Evolutionary conservation across 805 yeast genomes (phyloP), one percentile per base, ranked within the genome.

Genomic region (Sugiyamaella marilandica): DNA sequence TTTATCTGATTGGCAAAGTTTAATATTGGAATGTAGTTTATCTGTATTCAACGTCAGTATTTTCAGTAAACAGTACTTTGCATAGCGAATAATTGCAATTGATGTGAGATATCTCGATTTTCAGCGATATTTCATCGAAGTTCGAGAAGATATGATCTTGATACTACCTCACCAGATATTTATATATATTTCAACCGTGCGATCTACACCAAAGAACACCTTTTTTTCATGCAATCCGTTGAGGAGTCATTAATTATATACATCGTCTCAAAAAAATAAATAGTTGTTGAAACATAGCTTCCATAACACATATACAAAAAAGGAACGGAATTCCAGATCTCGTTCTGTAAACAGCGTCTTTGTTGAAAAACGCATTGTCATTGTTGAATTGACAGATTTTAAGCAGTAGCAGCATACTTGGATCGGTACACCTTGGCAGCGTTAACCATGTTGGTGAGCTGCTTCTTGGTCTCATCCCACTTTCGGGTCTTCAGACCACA

Each of bases 401-500:
- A 52, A 47, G 55, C 48, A 54, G 65, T 55, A 47, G 63, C 57
- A 47, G 63, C 57, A 61, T 69, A 77, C 67, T 78, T 74, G 67
- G 74, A 81, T 74, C 95, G 87, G 95, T 80, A 92, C 77, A 81
- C 82, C 83, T 94, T 92, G 70, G 98, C 98, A 71, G 99, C 98
- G 65, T 87, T 94, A 73, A 94, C 98, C 99, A 94, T 94, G 80
- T 94, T 87, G 75, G 95, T 87, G 77, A 94, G 85, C 69, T 95
- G 89, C 71, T 84, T 90, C 73, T 78, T 89, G 68, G 92, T 88
- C 83, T 94, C 99, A 67, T 87, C 89, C 99, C 99, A 94, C 67
- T 96, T 96, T 85, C 99, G 91, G 75, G 99, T 94, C 87, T 94
- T 94, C 76, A 94, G 84, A 84, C 99, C 99, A 84, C 99, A 94